Evolutionary conservation across 2,329 filamentous ascomycete species (phyloP).

Genomic region (Sporothrix curviconia): DNA sequence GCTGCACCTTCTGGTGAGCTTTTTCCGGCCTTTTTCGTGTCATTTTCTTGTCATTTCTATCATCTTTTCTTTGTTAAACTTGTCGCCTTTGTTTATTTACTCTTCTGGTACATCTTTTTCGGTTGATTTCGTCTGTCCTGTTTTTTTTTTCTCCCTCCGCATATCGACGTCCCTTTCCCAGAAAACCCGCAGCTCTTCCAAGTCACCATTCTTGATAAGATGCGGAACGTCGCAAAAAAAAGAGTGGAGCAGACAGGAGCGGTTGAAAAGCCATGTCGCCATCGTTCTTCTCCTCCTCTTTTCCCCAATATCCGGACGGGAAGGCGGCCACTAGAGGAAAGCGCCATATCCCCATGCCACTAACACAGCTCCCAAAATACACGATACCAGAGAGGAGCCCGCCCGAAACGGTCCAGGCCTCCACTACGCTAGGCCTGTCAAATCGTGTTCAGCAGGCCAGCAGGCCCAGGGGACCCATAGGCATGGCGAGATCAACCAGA

Average conservation of each 20-base stretch:
- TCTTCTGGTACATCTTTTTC: too few relatives aligned
- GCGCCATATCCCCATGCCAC: background rate
- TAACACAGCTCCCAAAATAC: background rate
- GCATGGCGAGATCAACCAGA: slow-evolving; percentile 12
- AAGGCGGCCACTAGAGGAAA: slow-evolving; percentile 2
- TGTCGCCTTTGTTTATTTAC: background rate
- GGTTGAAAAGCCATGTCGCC: background rate
- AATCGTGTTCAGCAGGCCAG: too few relatives aligned
- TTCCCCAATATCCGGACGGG: background rate
- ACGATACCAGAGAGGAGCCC: background rate
- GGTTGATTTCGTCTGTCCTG: background rate
- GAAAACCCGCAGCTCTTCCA: background rate
- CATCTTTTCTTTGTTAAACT: background rate
- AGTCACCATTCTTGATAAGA: slow-evolving; percentile 1
- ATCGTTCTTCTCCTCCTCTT: background rate
- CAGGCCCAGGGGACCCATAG: background rate
- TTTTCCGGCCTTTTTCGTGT: background rate
- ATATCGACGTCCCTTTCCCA: background rate
- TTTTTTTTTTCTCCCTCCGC: background rate
- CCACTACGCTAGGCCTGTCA: too few relatives aligned
- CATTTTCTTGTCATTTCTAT: background rate
- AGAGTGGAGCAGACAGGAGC: background rate
- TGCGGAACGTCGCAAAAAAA: background rate
- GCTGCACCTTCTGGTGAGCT: background rate
- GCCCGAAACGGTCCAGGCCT: background rate